Base-by-base conservation (phyloP, 768 basidiomycete species). In the Leccinum subtestaceum region DNA sequence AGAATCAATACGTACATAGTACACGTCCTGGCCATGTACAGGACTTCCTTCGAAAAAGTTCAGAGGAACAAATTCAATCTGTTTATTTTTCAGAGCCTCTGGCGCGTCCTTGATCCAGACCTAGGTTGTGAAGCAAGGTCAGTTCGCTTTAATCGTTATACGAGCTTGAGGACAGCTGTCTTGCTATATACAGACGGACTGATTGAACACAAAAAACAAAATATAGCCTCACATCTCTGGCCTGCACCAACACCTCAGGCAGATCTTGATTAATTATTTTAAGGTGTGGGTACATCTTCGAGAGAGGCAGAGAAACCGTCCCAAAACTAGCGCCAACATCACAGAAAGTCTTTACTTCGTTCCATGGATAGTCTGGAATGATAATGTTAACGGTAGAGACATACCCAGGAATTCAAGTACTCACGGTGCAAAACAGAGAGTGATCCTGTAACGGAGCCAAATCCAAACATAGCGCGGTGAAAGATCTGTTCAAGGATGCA, bases 281-380 rank as follows among this genome's bases (percentile, higher is more conserved):
- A 27, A 73, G 52, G 29, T 70, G 66, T 5, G 70, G 71, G 48
- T 63, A 61, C 48, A 57, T 61, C 52, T 62, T 72, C 2, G 70
- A 58, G 49, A 73, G 64, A 23, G 68, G 65, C 1, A 65, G 21
- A 50, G 73, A 71, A 23, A 73, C 57, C 1, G 67, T 61, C 15
- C 72, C 72, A 2, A 68, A 27, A n/a, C 72, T 65, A 6, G 71
- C 65, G 9, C 72, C 72, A 15, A 73, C 57, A 51, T 73, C 72
- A 11, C 68, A 67, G 36, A 75, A 59, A 8, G 66, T 65, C 31
- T 64, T 57, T 23, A 65, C 57, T 55, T 59, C 62, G 56, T 62
- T 34, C 74, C 73, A 62, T 29, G 69, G 64, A 60, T 66, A 61
- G 46, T 71, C 66, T 72, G 3, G 31, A 58, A 36, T 10, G n/a